Evolutionary conservation across 163 green algal species (phyloP), one percentile per base, ranked within the genome.

Genomic region (Volvox carteri): DNA sequence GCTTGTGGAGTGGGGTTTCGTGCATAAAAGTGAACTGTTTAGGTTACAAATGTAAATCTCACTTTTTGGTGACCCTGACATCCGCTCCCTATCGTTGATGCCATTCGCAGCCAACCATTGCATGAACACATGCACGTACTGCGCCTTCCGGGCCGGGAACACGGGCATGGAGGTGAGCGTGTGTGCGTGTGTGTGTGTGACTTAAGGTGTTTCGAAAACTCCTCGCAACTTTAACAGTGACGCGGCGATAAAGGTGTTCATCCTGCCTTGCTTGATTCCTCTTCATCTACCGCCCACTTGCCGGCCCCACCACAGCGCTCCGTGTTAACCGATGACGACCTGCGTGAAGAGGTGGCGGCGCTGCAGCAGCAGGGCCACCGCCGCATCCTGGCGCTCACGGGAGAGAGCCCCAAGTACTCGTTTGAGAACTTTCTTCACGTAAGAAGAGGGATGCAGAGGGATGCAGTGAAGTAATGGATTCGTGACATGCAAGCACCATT

Each of bases 111-210:
- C 94, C 75, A 96, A 96, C 91, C 93, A 96, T 90, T 96, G 94
- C 86, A 92, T 96, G 50, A 96, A 96, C 90, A 92, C 86, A 75
- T 96, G 94, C 91, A 92, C 93, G 16, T 96, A 96, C 91, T 96
- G 93, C 87, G 94, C 94, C 25, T 96, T 95, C 90, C 84, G 93
- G 2, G 85, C 90, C 16, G 86, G 68, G 33, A 96, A 96, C 91
- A 96, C 95, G 79, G 23, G 65, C 37, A 86, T 95, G 65, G 78
- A 88, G 73, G 73, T 81, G 65, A 75, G 72, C 21, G 25, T n/a
- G n/a, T n/a, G n/a, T n/a, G n/a, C n/a, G n/a, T n/a, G n/a, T n/a
- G n/a, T n/a, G n/a, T n/a, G n/a, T n/a, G n/a, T n/a, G n/a, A n/a
- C n/a, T n/a, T n/a, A n/a, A n/a, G n/a, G n/a, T n/a, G n/a, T n/a